Evolutionary conservation across 2,329 filamentous ascomycete genomes (phyloP).

Genomic region (Cercospora brassicicola): DNA sequence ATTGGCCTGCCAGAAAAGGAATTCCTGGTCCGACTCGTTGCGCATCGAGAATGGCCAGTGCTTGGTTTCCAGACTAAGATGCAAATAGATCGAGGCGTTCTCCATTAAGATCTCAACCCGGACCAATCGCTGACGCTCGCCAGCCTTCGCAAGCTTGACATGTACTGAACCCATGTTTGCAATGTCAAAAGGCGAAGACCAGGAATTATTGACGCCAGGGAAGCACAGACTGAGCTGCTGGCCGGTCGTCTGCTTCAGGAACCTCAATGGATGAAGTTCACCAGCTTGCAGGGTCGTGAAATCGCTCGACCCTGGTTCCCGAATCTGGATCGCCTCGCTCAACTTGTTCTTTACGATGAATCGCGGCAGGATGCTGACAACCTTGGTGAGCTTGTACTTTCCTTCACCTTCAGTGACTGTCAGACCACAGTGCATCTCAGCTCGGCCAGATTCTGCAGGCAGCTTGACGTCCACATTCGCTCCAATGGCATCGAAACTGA

Average conservation of each 20-base stretch:
- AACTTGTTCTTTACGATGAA: conserved; percentile 95
- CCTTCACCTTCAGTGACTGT: conserved; percentile 87
- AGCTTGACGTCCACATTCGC: conserved; percentile 87
- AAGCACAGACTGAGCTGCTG: conserved; percentile 94
- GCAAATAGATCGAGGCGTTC: conserved; percentile 87
- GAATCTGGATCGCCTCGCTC: conserved; percentile 81
- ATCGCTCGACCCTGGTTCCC: conserved; percentile 87
- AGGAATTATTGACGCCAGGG: conserved; percentile 91
- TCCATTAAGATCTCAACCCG: conserved; percentile 90
- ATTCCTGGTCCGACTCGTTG: conserved; percentile 95
- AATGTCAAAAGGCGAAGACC: conserved; percentile 97
- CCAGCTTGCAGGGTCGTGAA: conserved; percentile 74
- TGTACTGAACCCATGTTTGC: conserved; percentile 90
- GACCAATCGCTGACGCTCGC: conserved; percentile 83
- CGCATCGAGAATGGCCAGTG: conserved; percentile 99
- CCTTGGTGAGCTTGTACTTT: conserved; percentile 96
- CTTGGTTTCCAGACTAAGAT: conserved; percentile 85
- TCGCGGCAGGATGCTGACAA: conserved; percentile 86
- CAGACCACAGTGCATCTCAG: conserved; percentile 88
- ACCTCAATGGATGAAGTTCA: conserved; percentile 83
- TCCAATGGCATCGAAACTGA: conserved; percentile 96
- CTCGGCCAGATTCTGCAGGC: conserved; percentile 66
- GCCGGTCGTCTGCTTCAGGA: conserved; percentile 75
- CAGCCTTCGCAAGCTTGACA: conserved; percentile 87
- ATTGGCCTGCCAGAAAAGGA: conserved; percentile 93